Conservation (phyloP, 192 early-diverging fungal genomes). For the Piromyces finnis region DNA sequence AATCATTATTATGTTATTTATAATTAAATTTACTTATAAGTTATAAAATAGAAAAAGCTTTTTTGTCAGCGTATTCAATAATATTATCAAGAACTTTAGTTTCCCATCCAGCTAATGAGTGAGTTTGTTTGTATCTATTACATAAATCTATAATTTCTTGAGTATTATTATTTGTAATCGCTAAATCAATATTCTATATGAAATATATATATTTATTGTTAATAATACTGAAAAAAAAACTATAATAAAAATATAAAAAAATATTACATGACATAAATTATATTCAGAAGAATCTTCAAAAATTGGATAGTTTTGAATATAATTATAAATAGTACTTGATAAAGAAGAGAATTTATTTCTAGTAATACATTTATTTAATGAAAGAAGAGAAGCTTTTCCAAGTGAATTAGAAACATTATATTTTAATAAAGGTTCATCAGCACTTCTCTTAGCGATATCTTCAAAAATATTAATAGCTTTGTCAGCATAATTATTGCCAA, state of each 20-base stretch:
- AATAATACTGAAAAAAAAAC: no score
- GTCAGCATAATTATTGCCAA: neutral
- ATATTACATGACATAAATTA: neutral
- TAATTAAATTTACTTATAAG: no score
- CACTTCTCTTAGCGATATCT: neutral
- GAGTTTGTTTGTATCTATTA: neutral
- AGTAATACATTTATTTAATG: neutral
- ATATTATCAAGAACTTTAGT: neutral
- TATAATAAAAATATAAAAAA: neutral
- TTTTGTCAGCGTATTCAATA: neutral
- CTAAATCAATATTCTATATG: neutral
- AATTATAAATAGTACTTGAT: neutral
- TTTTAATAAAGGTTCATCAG: neutral
- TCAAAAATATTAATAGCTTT: neutral
- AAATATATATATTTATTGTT: no score
- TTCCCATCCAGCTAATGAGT: neutral
- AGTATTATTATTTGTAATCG: neutral
- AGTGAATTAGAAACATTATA: neutral
- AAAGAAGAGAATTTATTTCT: neutral
- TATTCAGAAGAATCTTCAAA: neutral
- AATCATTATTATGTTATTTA: no score
- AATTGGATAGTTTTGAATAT: neutral
- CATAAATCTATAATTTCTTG: neutral
- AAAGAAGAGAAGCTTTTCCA: neutral
- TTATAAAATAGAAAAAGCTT: neutral